A percentile compares a stretch with the other conserved stretches of the same genome.
phyloP scores from a whole-genome alignment of 2,329 filamentous ascomycete species.

The Pestalotiopsis sp. region DNA sequence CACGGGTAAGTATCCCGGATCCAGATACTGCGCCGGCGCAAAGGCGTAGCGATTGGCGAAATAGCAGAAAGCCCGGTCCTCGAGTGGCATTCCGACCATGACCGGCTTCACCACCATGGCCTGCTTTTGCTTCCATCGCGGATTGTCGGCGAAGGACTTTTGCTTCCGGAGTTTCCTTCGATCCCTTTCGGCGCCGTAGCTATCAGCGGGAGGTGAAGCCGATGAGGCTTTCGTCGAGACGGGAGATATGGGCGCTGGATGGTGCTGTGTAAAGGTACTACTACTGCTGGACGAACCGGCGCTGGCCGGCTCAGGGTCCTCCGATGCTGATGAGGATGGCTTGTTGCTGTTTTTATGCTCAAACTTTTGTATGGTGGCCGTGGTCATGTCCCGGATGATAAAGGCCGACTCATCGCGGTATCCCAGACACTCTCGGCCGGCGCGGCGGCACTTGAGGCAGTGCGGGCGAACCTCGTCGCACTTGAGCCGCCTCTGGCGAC shows the following conservation, averaged over 20 bases:
- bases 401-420: slow-evolving; percentile 14
- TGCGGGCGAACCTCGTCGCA: slow-evolving; percentile 12
- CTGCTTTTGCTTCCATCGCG: neutral
- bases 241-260: neutral
- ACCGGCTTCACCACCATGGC: neutral
- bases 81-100: neutral
- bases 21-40: slow-evolving; percentile 9
- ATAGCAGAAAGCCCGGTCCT: slow-evolving; percentile 10
- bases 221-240: neutral
- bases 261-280: neutral
- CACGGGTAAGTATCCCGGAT: slow-evolving; percentile 11
- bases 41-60: slow-evolving; percentile 11
- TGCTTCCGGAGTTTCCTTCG: slow-evolving; percentile 6
- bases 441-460: slow-evolving; percentile 12
- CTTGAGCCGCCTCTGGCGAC: slow-evolving; percentile 12
- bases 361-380: slow-evolving; percentile 12
- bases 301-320: neutral
- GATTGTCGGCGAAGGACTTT: neutral
- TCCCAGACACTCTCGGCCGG: slow-evolving; percentile 8
- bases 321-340: neutral
- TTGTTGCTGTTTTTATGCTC: neutral
- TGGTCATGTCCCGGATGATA: slow-evolving; percentile 15
- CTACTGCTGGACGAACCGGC: neutral
- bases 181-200: neutral
- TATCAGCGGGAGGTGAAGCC: neutral